Percentiles rank a stretch among this genome's conserved stretches.
These are phyloP conservation scores for Tulasnella sp. DNA, from an alignment of 768 basidiomycete genomes.

Conservation along the genomic window DNA sequence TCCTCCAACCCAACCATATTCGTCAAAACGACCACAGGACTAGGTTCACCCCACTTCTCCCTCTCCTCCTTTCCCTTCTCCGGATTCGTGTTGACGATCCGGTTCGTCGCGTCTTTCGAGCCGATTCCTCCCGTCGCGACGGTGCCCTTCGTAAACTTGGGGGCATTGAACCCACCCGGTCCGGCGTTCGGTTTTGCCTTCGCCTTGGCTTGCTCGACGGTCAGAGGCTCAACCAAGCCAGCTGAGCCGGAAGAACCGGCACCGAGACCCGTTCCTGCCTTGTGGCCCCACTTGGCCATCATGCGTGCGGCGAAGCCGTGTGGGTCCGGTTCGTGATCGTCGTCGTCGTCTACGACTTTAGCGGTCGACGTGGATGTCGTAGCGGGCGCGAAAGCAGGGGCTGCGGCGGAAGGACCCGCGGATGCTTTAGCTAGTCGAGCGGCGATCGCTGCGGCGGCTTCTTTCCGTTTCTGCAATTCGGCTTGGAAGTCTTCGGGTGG, in stretches of 20 bases:
- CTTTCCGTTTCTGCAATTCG: slow-evolving; percentile 37
- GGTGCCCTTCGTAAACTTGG: slow-evolving; percentile 19
- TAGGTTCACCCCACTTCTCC: slow-evolving; percentile 77
- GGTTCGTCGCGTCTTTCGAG: slow-evolving; percentile 32
- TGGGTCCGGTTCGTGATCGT: slow-evolving; percentile 38
- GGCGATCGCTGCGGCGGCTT: slow-evolving; percentile 73
- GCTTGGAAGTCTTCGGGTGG: slow-evolving; percentile 40
- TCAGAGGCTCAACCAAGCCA: slow-evolving; percentile 82
- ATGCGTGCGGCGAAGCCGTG: slow-evolving; percentile 72
- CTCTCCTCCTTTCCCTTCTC: slow-evolving; percentile 70
- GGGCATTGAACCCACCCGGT: slow-evolving; percentile 9
- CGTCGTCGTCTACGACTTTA: no score
- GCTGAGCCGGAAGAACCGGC: slow-evolving; percentile 42
- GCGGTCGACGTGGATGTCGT: neutral
- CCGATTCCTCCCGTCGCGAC: slow-evolving; percentile 29
- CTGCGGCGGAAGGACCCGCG: slow-evolving; percentile 12
- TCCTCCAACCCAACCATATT: slow-evolving; percentile 85
- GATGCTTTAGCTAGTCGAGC: slow-evolving; percentile 34
- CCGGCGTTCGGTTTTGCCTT: slow-evolving; percentile 26
- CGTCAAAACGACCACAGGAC: slow-evolving; percentile 77
- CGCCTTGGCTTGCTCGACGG: slow-evolving; percentile 52
- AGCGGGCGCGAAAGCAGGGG: slow-evolving; percentile 20
- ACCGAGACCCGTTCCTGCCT: slow-evolving; percentile 87
- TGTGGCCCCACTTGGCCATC: slow-evolving; percentile 96
- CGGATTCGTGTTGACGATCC: slow-evolving; percentile 83